Conservation (phyloP, 2,329 filamentous ascomycete genomes). For the Metarhizium robertsii region DNA sequence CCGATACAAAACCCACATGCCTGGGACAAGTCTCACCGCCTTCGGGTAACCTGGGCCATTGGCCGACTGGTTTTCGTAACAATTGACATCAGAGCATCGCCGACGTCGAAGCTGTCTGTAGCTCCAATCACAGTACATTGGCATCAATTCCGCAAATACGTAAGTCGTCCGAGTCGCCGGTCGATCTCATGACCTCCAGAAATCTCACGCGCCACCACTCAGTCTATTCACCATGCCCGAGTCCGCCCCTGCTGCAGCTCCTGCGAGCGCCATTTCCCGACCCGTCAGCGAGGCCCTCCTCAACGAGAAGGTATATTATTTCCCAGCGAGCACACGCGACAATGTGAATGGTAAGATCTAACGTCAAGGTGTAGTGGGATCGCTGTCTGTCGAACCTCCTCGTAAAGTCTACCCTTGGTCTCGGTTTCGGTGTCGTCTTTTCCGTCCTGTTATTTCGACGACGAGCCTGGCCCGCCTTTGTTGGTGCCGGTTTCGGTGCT, state of each 20-base stretch:
- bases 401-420: slow-evolving; percentile 91
- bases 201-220: slow-evolving; percentile 4
- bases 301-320: slow-evolving; percentile 82
- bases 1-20: slow-evolving; percentile 14
- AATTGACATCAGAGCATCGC: slow-evolving; percentile 23
- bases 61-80: slow-evolving; percentile 29
- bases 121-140: slow-evolving; percentile 14
- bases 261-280: slow-evolving; percentile 59
- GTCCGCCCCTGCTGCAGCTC: slow-evolving; percentile 35
- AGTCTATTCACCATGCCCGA: slow-evolving; percentile 39
- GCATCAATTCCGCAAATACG: slow-evolving; percentile 3
- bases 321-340: slow-evolving; percentile 1
- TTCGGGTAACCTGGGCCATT: slow-evolving; percentile 25
- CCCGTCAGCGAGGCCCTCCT: slow-evolving; percentile 96
- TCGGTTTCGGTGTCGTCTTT: slow-evolving; percentile 97
- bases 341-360: slow-evolving; percentile 11
- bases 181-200: neutral
- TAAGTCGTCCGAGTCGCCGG: neutral
- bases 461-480: slow-evolving; percentile 93
- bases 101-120: slow-evolving; percentile 19
- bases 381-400: slow-evolving; percentile 95
- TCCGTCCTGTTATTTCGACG: slow-evolving; percentile 97
- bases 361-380: slow-evolving; percentile 66
- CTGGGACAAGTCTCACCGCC: slow-evolving; percentile 29
- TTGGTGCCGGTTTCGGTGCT: slow-evolving; percentile 89